A percentile compares a stretch with the other conserved stretches of the same genome.
These are phyloP conservation scores for Orbilia oligospora DNA, from an alignment of 2,329 filamentous ascomycete species.

Conservation along the genomic window DNA sequence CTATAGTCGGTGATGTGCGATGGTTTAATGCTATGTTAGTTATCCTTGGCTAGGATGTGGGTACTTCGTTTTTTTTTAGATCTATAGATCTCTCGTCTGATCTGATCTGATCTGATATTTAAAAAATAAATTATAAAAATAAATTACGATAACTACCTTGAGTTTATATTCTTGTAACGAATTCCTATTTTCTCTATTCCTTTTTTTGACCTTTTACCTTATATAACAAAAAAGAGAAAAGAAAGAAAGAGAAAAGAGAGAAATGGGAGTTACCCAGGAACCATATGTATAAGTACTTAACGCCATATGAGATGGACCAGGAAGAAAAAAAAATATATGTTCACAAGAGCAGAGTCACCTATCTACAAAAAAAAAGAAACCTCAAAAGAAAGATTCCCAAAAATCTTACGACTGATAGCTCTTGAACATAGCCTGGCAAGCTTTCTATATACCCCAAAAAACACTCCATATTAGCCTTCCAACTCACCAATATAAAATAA, in stretches of 20 bases:
- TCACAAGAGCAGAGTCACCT: slow-evolving; percentile 42
- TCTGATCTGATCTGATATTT: too few relatives aligned
- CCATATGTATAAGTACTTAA: slow-evolving; percentile 26
- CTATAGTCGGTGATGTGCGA: slow-evolving; percentile 10
- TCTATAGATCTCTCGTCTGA: neutral
- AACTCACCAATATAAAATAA: neutral
- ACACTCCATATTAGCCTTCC: slow-evolving; percentile 23
- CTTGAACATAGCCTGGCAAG: slow-evolving; percentile 83
- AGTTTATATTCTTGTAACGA: neutral
- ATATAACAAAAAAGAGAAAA: slow-evolving; percentile 13
- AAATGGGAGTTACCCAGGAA: neutral
- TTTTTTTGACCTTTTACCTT: slow-evolving; percentile 20
- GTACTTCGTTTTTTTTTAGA: neutral
- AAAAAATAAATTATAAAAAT: too few relatives aligned
- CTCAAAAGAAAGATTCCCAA: neutral
- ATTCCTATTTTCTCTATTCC: neutral
- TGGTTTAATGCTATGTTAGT: neutral
- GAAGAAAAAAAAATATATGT: neutral
- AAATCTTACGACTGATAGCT: slow-evolving; percentile 72
- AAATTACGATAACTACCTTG: too few relatives aligned
- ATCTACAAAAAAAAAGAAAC: slow-evolving; percentile 38
- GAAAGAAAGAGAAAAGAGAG: neutral
- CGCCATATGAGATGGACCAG: neutral
- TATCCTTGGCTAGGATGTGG: neutral
- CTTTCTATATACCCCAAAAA: slow-evolving; percentile 72